Conservation (phyloP, 75 land plant species). For the Larix kaempferi region DNA sequence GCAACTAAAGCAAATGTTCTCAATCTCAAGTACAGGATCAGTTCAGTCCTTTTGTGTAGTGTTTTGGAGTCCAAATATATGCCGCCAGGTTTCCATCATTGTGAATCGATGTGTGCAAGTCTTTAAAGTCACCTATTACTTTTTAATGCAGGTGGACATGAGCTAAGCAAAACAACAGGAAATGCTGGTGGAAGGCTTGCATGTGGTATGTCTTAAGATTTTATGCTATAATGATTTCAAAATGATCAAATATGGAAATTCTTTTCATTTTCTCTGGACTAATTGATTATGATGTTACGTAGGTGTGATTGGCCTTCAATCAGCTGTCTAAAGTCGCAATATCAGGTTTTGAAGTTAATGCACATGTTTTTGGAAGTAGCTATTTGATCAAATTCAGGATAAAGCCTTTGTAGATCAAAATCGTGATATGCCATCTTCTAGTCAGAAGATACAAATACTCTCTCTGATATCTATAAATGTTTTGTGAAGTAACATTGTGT, state of each 20-base stretch:
- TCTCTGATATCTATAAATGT: no score
- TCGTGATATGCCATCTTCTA: no score
- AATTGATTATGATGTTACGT: conserved; percentile 8
- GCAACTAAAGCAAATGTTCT: background rate
- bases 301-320: conserved; percentile 73
- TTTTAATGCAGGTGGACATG: conserved; percentile 68
- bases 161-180: conserved; percentile 87
- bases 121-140: background rate
- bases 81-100: background rate
- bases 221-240: background rate
- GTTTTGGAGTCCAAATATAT: background rate
- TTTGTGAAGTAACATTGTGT: no score
- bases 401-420: no score
- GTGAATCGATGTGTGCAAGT: background rate
- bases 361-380: background rate
- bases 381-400: no score
- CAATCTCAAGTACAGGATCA: background rate
- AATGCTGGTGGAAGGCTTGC: conserved; percentile 88
- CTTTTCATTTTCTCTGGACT: background rate
- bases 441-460: no score
- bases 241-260: background rate
- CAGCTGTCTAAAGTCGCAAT: conserved; percentile 28
- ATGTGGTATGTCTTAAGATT: conserved; percentile 57
- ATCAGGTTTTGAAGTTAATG: background rate
- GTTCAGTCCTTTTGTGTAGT: background rate